Conservation (phyloP, 768 basidiomycete genomes). For the Tricholoma bakamatsutake region DNA sequence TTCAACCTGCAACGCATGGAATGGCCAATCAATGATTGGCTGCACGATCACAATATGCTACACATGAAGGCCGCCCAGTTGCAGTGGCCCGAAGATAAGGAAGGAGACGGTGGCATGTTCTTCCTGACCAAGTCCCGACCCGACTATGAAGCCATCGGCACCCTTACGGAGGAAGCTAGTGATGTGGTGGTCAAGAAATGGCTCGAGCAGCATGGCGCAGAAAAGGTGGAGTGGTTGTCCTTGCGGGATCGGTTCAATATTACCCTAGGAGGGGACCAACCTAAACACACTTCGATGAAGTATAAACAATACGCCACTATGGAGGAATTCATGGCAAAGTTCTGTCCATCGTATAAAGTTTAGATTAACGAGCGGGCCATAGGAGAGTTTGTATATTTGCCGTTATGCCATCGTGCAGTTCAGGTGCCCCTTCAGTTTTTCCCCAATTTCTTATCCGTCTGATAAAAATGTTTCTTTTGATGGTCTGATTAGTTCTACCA, state of each 20-base stretch:
- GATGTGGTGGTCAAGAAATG: not conserved
- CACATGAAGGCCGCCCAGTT: not conserved
- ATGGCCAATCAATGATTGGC: not conserved
- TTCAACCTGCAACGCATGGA: not conserved
- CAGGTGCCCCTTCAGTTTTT: too few species aligned
- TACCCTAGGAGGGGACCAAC: not conserved
- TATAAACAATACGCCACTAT: not conserved
- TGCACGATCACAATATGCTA: not conserved
- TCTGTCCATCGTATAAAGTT: not conserved
- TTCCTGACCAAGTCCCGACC: not conserved
- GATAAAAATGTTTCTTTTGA: too few species aligned
- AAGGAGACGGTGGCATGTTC: not conserved
- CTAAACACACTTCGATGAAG: not conserved
- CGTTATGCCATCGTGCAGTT: too few species aligned
- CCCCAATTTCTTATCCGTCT: too few species aligned
- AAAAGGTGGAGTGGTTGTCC: not conserved
- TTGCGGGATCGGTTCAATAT: not conserved
- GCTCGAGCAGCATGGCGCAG: not conserved
- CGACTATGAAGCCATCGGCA: not conserved
- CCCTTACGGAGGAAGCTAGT: not conserved
- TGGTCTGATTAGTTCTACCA: too few species aligned
- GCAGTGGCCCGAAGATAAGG: not conserved
- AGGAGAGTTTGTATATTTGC: too few species aligned
- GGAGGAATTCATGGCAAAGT: not conserved
- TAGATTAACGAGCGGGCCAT: not conserved